Evolutionary conservation across 177 flowering plant species (phyloP).

Genomic region (Vitis hybrid): DNA sequence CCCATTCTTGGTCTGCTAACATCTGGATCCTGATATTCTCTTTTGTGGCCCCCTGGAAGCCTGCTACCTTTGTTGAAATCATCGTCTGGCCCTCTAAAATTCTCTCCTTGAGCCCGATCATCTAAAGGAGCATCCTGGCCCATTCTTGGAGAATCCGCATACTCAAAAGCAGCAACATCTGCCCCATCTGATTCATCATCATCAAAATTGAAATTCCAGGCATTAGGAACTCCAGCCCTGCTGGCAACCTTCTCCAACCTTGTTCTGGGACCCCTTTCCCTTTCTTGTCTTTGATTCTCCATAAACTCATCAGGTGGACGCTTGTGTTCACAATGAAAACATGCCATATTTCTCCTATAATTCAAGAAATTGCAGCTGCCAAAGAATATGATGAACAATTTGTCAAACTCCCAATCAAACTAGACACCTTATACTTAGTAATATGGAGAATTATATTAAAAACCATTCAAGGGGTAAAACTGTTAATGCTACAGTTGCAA

Average conservation of each 20-base stretch:
- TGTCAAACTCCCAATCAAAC: background rate
- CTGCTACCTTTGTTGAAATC: conserved; percentile 24
- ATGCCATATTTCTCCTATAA: conserved; percentile 86
- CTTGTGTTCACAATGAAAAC: conserved; percentile 95
- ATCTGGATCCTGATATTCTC: conserved; percentile 32
- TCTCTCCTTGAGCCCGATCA: conserved; percentile 24
- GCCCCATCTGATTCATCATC: conserved; percentile 99
- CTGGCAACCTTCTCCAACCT: conserved; percentile 42
- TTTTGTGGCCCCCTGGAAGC: conserved; percentile 23
- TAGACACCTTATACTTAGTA: background rate
- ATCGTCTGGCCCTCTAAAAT: conserved; percentile 30
- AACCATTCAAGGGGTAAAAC: background rate
- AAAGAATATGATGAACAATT: conserved; percentile 16
- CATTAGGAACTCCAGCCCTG: conserved; percentile 57
- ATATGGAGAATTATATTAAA: background rate
- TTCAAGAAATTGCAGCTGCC: conserved; percentile 96
- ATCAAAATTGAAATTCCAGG: conserved; percentile 97
- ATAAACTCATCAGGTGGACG: conserved; percentile 78
- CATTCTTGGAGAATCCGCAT: conserved; percentile 71
- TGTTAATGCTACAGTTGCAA: background rate
- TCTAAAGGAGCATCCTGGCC: conserved; percentile 36
- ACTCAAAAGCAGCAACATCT: conserved; percentile 97
- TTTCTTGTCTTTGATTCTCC: conserved; percentile 56
- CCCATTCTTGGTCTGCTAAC: conserved; percentile 41
- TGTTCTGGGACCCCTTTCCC: conserved; percentile 35